phyloP scores from a whole-genome alignment of 768 basidiomycete genomes.

The Dioszegia crocea region DNA sequence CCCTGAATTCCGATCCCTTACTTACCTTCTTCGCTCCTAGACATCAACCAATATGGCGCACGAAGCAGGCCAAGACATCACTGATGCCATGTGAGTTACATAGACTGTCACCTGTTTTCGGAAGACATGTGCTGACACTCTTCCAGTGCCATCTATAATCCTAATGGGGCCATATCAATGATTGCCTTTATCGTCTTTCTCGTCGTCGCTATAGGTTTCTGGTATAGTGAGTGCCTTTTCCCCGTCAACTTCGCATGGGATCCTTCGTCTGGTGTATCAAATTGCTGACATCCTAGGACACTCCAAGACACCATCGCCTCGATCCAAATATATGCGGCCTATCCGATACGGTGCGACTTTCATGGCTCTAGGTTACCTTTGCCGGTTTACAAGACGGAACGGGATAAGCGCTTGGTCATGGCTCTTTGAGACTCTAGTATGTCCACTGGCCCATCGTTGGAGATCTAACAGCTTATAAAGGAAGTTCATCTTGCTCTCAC shows the following conservation, averaged over 20 bases:
- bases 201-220: constrained; percentile 12
- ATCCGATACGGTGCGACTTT: constrained; percentile 19
- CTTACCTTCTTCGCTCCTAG: too few species aligned
- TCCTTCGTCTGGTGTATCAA: too few species aligned
- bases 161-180: constrained; percentile 19
- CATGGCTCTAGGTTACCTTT: constrained; percentile 22
- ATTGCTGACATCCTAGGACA: too few species aligned
- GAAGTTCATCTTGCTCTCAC: constrained; percentile 47
- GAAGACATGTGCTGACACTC: background rate
- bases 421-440: background rate
- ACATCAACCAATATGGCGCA: background rate
- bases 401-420: constrained; percentile 26
- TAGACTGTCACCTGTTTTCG: background rate
- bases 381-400: constrained; percentile 16
- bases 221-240: constrained; percentile 30
- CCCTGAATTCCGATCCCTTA: too few species aligned
- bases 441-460: background rate
- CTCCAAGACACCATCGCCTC: constrained; percentile 10
- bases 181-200: constrained; percentile 18
- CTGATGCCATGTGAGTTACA: background rate
- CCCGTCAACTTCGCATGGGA: too few species aligned
- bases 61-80: background rate
- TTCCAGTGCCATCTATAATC: constrained; percentile 27
- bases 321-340: constrained; percentile 19
- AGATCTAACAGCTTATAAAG: background rate